Percentiles rank a stretch among this genome's conserved stretches.
Evolutionary conservation across 768 basidiomycete genomes (phyloP).

Genomic region (Suillus fuscotomentosus): DNA sequence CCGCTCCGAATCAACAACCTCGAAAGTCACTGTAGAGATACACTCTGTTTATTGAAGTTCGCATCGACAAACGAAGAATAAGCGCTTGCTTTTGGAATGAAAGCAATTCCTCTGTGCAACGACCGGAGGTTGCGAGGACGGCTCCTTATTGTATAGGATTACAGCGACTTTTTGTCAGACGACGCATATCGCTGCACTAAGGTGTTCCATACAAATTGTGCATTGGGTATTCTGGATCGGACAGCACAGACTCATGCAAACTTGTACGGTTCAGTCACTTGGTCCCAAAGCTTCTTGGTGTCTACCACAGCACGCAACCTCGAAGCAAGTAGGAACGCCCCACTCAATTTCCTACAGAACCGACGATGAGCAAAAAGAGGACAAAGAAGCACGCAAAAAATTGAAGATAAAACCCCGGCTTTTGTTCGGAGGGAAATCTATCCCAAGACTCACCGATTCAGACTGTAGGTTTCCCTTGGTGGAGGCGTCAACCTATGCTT

Average conservation of each 20-base stretch:
- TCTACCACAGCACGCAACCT: slow-evolving; percentile 73
- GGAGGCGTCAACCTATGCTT: slow-evolving; percentile 87
- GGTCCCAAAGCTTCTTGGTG: slow-evolving; percentile 75
- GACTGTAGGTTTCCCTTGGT: slow-evolving; percentile 90
- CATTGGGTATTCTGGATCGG: neutral
- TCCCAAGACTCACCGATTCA: slow-evolving; percentile 65
- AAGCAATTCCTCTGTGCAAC: no score
- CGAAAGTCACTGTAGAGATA: no score
- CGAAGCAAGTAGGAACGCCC: slow-evolving; percentile 76
- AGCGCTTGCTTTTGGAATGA: no score
- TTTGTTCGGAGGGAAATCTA: neutral
- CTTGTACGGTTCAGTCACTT: slow-evolving; percentile 39
- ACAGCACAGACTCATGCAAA: neutral
- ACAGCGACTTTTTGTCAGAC: neutral
- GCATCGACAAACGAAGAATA: no score
- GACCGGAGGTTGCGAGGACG: no score
- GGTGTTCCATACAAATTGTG: neutral
- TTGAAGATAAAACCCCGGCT: neutral
- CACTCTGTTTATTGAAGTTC: no score
- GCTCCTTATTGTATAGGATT: neutral
- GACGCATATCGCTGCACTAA: neutral
- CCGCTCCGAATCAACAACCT: no score
- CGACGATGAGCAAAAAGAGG: neutral
- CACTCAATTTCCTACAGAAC: slow-evolving; percentile 72
- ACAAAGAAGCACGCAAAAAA: neutral